These are phyloP conservation scores for Aspergillus sp. DNA, from an alignment of 2,329 filamentous ascomycete species.

Conservation along the genomic window DNA sequence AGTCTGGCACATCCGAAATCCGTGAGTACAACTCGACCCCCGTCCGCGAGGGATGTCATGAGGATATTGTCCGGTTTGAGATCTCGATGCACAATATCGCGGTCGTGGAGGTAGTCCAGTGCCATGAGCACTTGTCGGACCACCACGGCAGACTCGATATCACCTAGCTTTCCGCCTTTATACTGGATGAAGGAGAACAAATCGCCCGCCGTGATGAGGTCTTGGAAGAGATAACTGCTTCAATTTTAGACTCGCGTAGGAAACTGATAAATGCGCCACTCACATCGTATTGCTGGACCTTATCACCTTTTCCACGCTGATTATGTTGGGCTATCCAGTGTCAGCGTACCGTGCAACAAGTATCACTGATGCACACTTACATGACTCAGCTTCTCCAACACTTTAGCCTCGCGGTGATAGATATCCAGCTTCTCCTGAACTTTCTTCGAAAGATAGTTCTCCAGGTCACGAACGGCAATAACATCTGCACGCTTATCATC, in stretches of 20 bases:
- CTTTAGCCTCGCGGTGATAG: conserved; percentile 35
- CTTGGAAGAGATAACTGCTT: conserved; percentile 53
- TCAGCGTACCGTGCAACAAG: not conserved
- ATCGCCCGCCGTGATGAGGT: conserved; percentile 54
- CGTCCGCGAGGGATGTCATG: conserved; percentile 47
- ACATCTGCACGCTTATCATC: not conserved
- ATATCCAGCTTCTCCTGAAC: conserved; percentile 24
- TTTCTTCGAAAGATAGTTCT: conserved; percentile 12
- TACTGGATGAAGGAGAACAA: conserved; percentile 53
- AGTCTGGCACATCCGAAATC: conserved; percentile 54
- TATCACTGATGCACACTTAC: conserved; percentile 19
- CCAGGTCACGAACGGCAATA: conserved; percentile 7
- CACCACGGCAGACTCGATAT: conserved; percentile 49
- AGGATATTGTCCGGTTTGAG: conserved; percentile 60
- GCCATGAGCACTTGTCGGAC: conserved; percentile 51
- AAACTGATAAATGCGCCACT: conserved; percentile 9
- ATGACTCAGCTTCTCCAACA: conserved; percentile 49
- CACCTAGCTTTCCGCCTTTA: conserved; percentile 41
- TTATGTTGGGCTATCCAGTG: conserved; percentile 49
- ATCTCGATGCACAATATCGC: conserved; percentile 54
- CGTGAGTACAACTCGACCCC: conserved; percentile 50
- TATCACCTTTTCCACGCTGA: conserved; percentile 51
- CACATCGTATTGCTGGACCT: conserved; percentile 46
- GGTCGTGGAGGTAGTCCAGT: conserved; percentile 51
- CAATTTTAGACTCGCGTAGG: conserved; percentile 5